These are phyloP conservation scores for Phalaenopsis equestris DNA, from an alignment of 106 monocot genomes.

Conservation along the genomic window DNA sequence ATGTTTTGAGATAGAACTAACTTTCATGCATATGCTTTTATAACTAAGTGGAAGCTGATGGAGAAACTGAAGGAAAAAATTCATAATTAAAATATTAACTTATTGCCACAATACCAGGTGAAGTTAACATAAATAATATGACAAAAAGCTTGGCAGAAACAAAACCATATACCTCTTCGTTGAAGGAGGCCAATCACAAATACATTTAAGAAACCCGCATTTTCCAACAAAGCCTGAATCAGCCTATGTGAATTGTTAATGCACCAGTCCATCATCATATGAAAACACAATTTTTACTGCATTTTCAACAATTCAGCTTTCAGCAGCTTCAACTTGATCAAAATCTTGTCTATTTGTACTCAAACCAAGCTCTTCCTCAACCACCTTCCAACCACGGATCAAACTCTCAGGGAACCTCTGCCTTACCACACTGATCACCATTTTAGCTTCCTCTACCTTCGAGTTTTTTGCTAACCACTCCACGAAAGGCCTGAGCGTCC, in stretches of 20 bases:
- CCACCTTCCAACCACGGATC: conserved; percentile 38
- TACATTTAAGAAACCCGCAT: neutral
- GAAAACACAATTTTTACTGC: neutral
- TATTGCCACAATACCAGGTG: neutral
- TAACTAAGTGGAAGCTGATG: too few species aligned
- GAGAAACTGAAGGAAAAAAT: neutral
- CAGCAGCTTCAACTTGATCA: conserved; percentile 2
- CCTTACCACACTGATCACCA: conserved; percentile 38
- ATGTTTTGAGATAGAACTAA: too few species aligned
- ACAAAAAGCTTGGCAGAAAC: neutral
- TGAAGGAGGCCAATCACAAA: neutral
- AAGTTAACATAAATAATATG: neutral
- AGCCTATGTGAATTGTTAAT: neutral
- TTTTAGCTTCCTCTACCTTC: conserved; percentile 52
- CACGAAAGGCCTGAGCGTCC: conserved; percentile 45
- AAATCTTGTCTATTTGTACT: conserved; percentile 8
- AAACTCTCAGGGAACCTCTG: conserved; percentile 48
- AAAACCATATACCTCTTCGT: neutral
- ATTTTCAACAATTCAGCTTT: conserved; percentile 2
- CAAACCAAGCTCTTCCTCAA: conserved; percentile 54
- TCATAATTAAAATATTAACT: neutral
- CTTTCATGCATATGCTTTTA: too few species aligned
- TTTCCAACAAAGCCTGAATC: neutral
- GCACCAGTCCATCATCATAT: neutral
- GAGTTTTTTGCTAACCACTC: conserved; percentile 51